Evolutionary conservation across 352 stramenopile genomes (phyloP), one percentile per base, ranked within the genome.

Genomic region (Plasmopara halstedii): DNA sequence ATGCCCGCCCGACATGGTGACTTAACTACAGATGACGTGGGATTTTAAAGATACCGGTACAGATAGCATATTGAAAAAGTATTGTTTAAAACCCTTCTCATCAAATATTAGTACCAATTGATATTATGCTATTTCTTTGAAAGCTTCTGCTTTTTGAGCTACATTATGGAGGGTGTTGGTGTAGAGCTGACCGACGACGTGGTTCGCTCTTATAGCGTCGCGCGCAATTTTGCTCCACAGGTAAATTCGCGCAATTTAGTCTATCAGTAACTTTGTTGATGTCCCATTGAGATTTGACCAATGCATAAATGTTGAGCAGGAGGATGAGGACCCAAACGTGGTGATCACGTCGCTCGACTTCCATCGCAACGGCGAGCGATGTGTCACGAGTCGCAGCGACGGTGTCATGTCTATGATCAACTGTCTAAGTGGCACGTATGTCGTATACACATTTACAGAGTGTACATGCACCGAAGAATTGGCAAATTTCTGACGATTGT

Each of bases 331-430:
- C 10, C 53, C 79, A 25, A 77, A 85, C 42, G 64, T 71, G 4
- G 15, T 64, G 14, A 66, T 88, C 39, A 74, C 64, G 20, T 69
- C 75, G 15, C 60, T 94, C 35, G 78, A 73, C 48, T 94, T 94
- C 50, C 82, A 94, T 38, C 71, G 81, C 55, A 73, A 83, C 34
- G 80, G 82, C 32, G 76, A 89, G 22, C 64, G 80, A 22, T 90
- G 77, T 49, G 77, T 87, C 18, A 82, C 75, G 27, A 81, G 71
- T 46, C 78, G 77, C 47, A 87, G 50, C 50, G 82, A 94, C 46
- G 82, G 82, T 17, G 73, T 87, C 33, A 62, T 94, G 21, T 85
- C 75, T 13, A 69, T 86, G 33, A 74, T 90, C 51, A 89, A 94
- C 62, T 90, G 79, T 44, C 43, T 90, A 6, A 88, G 73, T 44